A percentile compares a stretch with the other conserved stretches of the same genome.
phyloP scores from a whole-genome alignment of 2,329 filamentous ascomycete genomes.

The Penicillium decumbens region DNA sequence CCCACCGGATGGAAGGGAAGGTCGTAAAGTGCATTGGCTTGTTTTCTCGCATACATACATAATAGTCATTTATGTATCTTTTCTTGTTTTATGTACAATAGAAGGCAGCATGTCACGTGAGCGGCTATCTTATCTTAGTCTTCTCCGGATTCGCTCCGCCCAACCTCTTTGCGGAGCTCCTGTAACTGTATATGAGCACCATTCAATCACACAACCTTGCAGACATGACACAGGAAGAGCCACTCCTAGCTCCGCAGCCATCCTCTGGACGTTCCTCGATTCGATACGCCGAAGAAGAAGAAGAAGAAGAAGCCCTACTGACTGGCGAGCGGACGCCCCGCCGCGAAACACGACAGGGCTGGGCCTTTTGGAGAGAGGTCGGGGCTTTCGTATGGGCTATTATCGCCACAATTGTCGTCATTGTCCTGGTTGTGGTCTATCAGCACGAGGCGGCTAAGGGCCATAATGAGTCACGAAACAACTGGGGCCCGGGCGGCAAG shows the following conservation, averaged over 20 bases:
- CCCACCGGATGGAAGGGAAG: slow-evolving; percentile 71
- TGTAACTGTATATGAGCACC: not conserved
- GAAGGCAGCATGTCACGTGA: not conserved
- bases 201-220: not conserved
- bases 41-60: not conserved
- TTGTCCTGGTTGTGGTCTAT: slow-evolving; percentile 75
- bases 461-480: slow-evolving; percentile 25
- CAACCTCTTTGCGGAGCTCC: slow-evolving; percentile 1
- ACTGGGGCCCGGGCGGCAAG: slow-evolving; percentile 40
- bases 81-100: not conserved
- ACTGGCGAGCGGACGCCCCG: slow-evolving; percentile 48
- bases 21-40: not conserved
- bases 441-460: slow-evolving; percentile 57
- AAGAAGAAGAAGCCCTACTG: slow-evolving; percentile 53
- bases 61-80: not conserved
- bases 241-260: slow-evolving; percentile 51
- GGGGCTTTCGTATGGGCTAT: slow-evolving; percentile 78
- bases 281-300: slow-evolving; percentile 54
- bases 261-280: slow-evolving; percentile 55
- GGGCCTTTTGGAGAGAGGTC: slow-evolving; percentile 65
- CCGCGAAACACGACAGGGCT: slow-evolving; percentile 38
- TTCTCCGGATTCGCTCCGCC: slow-evolving; percentile 3
- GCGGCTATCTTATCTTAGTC: slow-evolving; percentile 6
- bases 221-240: slow-evolving; percentile 44
- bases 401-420: slow-evolving; percentile 70